A percentile compares a stretch with the other conserved stretches of the same genome.
These are phyloP conservation scores for Russula abietina DNA, from an alignment of 768 basidiomycete species.

Conservation along the genomic window DNA sequence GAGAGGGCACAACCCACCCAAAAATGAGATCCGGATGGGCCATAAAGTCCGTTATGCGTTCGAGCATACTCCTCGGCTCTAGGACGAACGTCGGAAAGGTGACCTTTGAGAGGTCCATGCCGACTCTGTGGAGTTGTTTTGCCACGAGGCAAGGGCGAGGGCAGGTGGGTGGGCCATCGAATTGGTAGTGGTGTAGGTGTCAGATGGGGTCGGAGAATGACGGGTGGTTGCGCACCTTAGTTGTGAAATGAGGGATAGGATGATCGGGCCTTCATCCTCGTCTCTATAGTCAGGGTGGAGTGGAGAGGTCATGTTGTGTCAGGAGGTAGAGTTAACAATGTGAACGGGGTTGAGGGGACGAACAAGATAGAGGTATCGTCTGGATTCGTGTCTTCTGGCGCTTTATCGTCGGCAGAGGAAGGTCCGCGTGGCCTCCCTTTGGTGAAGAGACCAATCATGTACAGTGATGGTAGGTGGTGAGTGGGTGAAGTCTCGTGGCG, in stretches of 20 bases:
- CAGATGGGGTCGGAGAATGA: not conserved
- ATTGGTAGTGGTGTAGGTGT: not conserved
- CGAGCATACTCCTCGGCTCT: slow-evolving; percentile 94
- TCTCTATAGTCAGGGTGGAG: slow-evolving; percentile 46
- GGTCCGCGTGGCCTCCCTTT: slow-evolving; percentile 63
- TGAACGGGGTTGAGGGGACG: slow-evolving; percentile 35
- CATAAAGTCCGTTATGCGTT: slow-evolving; percentile 99
- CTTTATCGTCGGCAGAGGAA: slow-evolving; percentile 54
- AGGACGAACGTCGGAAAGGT: slow-evolving; percentile 93
- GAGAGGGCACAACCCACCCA: slow-evolving; percentile 51
- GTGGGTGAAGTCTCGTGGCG: not conserved
- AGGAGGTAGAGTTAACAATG: not conserved
- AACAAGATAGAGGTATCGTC: slow-evolving; percentile 88
- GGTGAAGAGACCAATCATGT: slow-evolving; percentile 73
- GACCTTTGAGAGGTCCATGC: slow-evolving; percentile 95
- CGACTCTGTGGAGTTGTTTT: slow-evolving; percentile 50
- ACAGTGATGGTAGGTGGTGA: not conserved
- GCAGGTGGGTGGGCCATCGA: not conserved
- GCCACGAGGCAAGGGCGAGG: not conserved
- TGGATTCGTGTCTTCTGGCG: slow-evolving; percentile 76
- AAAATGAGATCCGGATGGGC: slow-evolving; percentile 97
- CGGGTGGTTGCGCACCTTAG: slow-evolving; percentile 49
- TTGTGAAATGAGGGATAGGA: slow-evolving; percentile 82
- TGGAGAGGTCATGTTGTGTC: slow-evolving; percentile 29
- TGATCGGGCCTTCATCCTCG: slow-evolving; percentile 89